Evolutionary conservation across 345 rosid species (phyloP), one percentile per base, ranked within the genome.

Genomic region (Pugionium dolabratum): DNA sequence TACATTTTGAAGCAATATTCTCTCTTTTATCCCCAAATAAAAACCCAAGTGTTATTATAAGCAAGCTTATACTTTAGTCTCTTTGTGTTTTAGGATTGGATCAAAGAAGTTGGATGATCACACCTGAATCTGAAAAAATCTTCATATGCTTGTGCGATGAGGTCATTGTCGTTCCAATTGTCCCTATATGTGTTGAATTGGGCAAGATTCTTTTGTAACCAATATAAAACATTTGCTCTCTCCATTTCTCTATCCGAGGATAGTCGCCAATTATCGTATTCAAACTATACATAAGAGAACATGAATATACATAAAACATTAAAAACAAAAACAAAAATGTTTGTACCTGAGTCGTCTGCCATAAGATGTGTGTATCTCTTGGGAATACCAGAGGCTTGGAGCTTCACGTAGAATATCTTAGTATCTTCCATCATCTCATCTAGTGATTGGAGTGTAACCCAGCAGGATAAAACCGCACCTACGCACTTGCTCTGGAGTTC

Each of bases 311-410:
- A n/a, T n/a, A n/a, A n/a, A n/a, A n/a, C n/a, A n/a, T n/a, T n/a
- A n/a, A n/a, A n/a, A n/a, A n/a, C 18, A 18, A 18, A 18, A 18
- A 18, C 18, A 18, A 18, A 18, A 18, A 18, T 18, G 18, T 18
- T 0, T 18, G 18, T 0, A 0, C 18, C 18, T 18, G 18, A 18
- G 0, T 18, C 18, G 18, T 18, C 18, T 18, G 18, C 18, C 18
- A 18, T 18, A 18, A 44, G 29, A 78, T 89, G 93, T 43, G 93
- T 81, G 59, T 85, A 73, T 42, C 79, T 78, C 62, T 84, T 83
- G 7, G 96, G 89, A 36, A 59, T 30, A 30, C 85, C 78, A 8
- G 77, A 66, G 67, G 80, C 85, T 81, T 85, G 80, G 4, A 85
- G 84, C 11, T 64, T 8, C 0, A 65, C 46, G 54, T 89, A 89